Evolutionary conservation across 2,329 filamentous ascomycete species (phyloP), one percentile per base, ranked within the genome.

Genomic region (Ophiocordyceps robertsii): DNA sequence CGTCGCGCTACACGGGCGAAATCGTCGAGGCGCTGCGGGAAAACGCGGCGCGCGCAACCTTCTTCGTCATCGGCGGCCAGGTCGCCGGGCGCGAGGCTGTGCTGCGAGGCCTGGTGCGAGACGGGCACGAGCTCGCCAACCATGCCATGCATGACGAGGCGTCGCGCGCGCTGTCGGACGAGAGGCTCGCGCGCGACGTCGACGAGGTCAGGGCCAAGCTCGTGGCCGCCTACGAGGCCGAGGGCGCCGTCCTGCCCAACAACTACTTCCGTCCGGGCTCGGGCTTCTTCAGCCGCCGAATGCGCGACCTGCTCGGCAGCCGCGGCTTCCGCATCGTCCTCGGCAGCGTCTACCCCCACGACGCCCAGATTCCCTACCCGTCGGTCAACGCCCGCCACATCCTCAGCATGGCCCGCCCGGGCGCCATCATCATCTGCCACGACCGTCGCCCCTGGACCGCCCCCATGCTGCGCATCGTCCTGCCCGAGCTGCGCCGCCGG

Each of bases 101-200:
- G 3, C 66, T 87, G 29, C 61, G 69, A 37, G 66, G 73, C 33
- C 64, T 84, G 2, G 66, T 84, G n/a, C 64, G 66, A 32, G 66
- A 63, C 39, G 80, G 79, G 19, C 75, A 83, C 58, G 83, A 88
- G 65, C 67, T 95, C 4, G 88, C 75, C 21, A 95, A 95, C 62
- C 88, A 95, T 61, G 88, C 84, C 10, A 89, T 92, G 85, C 75
- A 79, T 58, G 88, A 95, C 61, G 85, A 92, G 65, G 78, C 86
- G 0, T 82, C 80, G 10, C 69, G 74, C 37, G 66, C 67, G 0
- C 67, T 94, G 24, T 61, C 68, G 35, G 69, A 79, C 41, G 64
- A 64, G 1, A 69, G 73, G 47, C 72, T 95, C 1, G 62, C 68
- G 31, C 54, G 57, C 1, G 77, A 94, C 64, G 80, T 93, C 41